A percentile compares a stretch with the other conserved stretches of the same genome.
Evolutionary conservation across 129 eudicot genomes (phyloP).

Genomic region (Lactuca sativa): DNA sequence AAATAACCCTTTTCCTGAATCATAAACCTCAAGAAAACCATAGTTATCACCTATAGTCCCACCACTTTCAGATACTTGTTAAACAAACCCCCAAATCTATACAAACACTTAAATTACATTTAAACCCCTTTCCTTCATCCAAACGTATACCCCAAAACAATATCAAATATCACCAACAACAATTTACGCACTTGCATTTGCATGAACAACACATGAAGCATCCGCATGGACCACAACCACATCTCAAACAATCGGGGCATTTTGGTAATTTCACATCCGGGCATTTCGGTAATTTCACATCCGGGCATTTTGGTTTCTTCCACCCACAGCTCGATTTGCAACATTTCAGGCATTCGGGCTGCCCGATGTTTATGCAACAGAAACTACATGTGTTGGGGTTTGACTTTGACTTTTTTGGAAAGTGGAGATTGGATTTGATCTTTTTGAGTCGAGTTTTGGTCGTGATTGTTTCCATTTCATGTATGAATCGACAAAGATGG

Average conservation of each 20-base stretch:
- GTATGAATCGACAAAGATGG: conserved; percentile 71
- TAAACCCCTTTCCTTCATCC: background rate
- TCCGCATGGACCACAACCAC: conserved; percentile 12
- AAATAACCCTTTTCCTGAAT: conserved; percentile 9
- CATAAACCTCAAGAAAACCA: conserved; percentile 12
- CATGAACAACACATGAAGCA: conserved; percentile 60
- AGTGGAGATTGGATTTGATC: conserved; percentile 48
- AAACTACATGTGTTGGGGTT: conserved; percentile 27
- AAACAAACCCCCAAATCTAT: conserved; percentile 20
- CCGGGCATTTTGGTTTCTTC: conserved; percentile 3
- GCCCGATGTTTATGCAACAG: conserved; percentile 46
- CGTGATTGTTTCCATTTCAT: conserved; percentile 89
- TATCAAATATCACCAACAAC: conserved; percentile 54
- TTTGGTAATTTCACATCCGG: conserved; percentile 34
- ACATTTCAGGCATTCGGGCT: conserved; percentile 44
- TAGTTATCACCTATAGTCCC: conserved; percentile 1
- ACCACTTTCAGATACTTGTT: conserved; percentile 14
- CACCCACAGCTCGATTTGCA: conserved; percentile 22
- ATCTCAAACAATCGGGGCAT: conserved; percentile 42
- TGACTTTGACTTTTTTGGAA: conserved; percentile 35
- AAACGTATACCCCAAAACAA: conserved; percentile 24
- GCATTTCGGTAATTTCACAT: conserved; percentile 33
- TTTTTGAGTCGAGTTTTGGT: conserved; percentile 65
- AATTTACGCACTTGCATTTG: conserved; percentile 47
- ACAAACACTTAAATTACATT: conserved; percentile 32